These are phyloP conservation scores for Coleophoma cylindrospora DNA, from an alignment of 2,329 filamentous ascomycete genomes.

Conservation along the genomic window DNA sequence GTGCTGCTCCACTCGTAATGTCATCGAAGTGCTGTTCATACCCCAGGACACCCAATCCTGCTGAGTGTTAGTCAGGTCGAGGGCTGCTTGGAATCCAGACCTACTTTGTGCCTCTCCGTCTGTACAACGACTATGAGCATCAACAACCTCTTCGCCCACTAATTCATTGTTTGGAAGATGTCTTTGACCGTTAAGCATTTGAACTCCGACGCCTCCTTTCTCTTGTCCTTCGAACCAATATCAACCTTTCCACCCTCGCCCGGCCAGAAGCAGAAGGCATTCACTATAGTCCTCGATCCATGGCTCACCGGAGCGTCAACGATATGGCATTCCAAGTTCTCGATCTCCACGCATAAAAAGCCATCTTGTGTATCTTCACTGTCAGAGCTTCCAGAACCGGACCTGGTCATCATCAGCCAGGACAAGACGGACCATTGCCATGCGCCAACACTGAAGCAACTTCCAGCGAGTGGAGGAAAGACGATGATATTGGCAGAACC, in stretches of 20 bases:
- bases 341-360: conserved; percentile 49
- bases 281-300: conserved; percentile 67
- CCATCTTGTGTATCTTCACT: conserved; percentile 53
- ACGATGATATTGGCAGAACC: conserved; percentile 64
- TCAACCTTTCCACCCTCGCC: conserved; percentile 31
- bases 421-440: conserved; percentile 67
- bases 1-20: not conserved
- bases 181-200: conserved; percentile 58
- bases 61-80: too few species aligned
- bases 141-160: conserved; percentile 5
- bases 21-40: too few species aligned
- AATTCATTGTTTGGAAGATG: conserved; percentile 36
- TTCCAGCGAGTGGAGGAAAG: conserved; percentile 46
- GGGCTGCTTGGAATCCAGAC: too few species aligned
- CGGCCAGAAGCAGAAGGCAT: conserved; percentile 40
- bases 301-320: conserved; percentile 60
- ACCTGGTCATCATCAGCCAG: conserved; percentile 55
- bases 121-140: conserved; percentile 7
- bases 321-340: conserved; percentile 56
- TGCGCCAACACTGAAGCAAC: conserved; percentile 60
- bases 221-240: conserved; percentile 48
- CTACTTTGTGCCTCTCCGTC: too few species aligned
- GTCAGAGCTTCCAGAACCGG: conserved; percentile 45
- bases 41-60: too few species aligned
- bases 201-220: conserved; percentile 60